Evolutionary conservation across 768 basidiomycete genomes (phyloP).

Genomic region (Termitomyces heimii): DNA sequence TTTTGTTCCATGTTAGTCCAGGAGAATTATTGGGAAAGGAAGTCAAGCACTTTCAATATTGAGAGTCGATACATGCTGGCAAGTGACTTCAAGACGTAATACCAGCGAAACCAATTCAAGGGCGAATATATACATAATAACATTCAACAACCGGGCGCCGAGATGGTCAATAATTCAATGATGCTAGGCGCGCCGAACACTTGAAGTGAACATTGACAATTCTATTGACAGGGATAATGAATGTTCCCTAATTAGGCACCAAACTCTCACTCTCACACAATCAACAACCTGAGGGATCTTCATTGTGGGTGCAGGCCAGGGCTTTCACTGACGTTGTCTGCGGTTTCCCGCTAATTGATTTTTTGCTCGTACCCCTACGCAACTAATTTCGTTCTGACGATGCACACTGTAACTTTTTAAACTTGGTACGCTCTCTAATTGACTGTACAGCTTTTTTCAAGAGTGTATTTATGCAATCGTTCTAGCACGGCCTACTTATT

Average conservation of each 20-base stretch:
- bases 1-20: background rate
- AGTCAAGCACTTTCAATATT: background rate
- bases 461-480: slow-evolving; percentile 6
- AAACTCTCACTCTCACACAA: slow-evolving; percentile 3
- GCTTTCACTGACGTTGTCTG: background rate
- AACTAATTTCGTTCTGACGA: slow-evolving; percentile 3
- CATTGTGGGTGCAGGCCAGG: background rate
- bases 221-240: background rate
- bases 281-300: background rate
- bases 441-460: slow-evolving; percentile 5
- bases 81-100: background rate
- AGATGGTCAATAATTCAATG: background rate
- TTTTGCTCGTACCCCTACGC: background rate
- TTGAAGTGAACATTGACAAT: background rate
- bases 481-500: slow-evolving; percentile 1
- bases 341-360: background rate
- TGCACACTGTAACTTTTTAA: slow-evolving; percentile 2
- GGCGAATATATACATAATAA: background rate
- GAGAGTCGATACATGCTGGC: background rate
- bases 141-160: background rate
- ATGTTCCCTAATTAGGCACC: slow-evolving; percentile 9
- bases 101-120: background rate
- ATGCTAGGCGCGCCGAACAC: background rate
- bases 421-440: background rate
- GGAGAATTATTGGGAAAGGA: background rate